Percentiles rank a stretch among this genome's conserved stretches.
phyloP scores from a whole-genome alignment of 345 rosid species.

The Gossypium stocksii region DNA sequence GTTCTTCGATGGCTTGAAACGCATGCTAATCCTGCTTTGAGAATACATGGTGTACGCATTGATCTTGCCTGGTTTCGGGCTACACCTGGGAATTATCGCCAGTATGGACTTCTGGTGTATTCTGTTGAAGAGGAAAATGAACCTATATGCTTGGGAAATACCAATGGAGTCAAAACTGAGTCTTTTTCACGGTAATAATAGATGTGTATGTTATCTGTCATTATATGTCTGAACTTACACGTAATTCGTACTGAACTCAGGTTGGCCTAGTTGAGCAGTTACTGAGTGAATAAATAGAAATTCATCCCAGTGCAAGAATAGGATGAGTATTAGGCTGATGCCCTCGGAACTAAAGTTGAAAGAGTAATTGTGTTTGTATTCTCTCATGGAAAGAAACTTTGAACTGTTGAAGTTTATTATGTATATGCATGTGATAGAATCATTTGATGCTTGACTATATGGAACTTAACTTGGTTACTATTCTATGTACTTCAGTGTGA shows the following conservation, averaged over 20 bases:
- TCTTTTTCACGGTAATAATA: constrained; percentile 47
- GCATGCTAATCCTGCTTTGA: constrained; percentile 84
- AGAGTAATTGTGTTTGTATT: neutral
- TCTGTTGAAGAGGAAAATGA: constrained; percentile 50
- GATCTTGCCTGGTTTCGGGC: constrained; percentile 97
- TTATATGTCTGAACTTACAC: neutral
- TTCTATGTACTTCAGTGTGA: constrained; percentile 32
- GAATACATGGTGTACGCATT: constrained; percentile 52
- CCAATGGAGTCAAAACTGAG: constrained; percentile 35
- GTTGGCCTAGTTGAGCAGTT: neutral
- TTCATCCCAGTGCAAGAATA: neutral
- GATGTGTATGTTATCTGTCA: neutral
- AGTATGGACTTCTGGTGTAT: constrained; percentile 79
- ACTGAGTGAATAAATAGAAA: neutral
- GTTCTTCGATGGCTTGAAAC: constrained; percentile 87
- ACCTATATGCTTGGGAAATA: constrained; percentile 30
- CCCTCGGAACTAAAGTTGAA: neutral
- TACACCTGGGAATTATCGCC: constrained; percentile 76
- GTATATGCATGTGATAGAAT: neutral
- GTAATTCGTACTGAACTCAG: neutral
- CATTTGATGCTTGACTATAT: constrained; percentile 14
- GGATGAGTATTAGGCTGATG: neutral
- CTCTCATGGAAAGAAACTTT: neutral
- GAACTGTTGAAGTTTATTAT: neutral
- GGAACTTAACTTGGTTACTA: constrained; percentile 27